Percentiles rank a stretch among this genome's conserved stretches.
Evolutionary conservation across 805 yeast species (phyloP).

Genomic region (Zygotorulaspora florentina): DNA sequence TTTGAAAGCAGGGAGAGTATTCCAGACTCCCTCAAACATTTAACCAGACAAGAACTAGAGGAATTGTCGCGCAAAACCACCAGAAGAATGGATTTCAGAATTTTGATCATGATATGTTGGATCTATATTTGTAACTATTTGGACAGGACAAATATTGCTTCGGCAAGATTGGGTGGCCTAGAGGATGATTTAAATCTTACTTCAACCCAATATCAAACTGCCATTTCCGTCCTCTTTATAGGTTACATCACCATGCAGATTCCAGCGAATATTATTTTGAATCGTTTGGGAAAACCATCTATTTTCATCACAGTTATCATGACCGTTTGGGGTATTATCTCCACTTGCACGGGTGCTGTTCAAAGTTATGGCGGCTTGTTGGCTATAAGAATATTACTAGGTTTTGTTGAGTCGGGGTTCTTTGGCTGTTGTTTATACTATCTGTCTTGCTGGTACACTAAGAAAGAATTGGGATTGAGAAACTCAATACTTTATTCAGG

Average conservation of each 20-base stretch:
- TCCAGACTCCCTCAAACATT: conserved; percentile 22
- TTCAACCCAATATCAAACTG: conserved; percentile 46
- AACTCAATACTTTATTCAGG: conserved; percentile 50
- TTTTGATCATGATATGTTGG: conserved; percentile 47
- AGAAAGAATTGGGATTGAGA: conserved; percentile 46
- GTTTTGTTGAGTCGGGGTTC: conserved; percentile 42
- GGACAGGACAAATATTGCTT: conserved; percentile 48
- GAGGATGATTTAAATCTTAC: conserved; percentile 43
- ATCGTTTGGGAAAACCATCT: conserved; percentile 47
- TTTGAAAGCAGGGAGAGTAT: conserved; percentile 13
- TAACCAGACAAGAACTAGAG: conserved; percentile 41
- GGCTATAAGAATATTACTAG: conserved; percentile 43
- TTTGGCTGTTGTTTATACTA: conserved; percentile 46
- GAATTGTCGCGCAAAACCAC: conserved; percentile 41
- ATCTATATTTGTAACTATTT: conserved; percentile 50
- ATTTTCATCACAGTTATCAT: conserved; percentile 46
- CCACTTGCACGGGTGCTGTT: conserved; percentile 45
- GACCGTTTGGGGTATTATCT: conserved; percentile 33
- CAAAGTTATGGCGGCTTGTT: conserved; percentile 42
- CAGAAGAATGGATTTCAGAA: conserved; percentile 46
- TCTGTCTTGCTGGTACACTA: conserved; percentile 53
- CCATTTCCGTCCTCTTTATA: conserved; percentile 45
- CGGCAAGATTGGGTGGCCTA: conserved; percentile 47
- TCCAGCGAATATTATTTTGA: conserved; percentile 44
- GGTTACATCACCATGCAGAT: conserved; percentile 48